A percentile compares a stretch with the other conserved stretches of the same genome.
These are phyloP conservation scores for Penicillium aurantiogriseum DNA, from an alignment of 2,329 filamentous ascomycete genomes.

Conservation along the genomic window DNA sequence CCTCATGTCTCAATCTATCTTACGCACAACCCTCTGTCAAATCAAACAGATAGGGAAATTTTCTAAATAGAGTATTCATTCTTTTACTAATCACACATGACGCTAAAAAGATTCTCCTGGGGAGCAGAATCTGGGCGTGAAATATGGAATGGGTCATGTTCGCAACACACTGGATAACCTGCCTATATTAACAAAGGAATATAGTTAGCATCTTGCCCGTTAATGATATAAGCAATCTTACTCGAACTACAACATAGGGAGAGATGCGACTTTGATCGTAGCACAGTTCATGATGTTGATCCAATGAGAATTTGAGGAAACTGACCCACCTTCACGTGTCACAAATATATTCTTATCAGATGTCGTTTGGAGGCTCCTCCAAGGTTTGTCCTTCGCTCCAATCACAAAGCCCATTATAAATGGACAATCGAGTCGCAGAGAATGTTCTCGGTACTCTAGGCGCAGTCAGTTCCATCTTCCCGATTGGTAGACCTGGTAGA, in stretches of 20 bases:
- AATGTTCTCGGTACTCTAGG: constrained; percentile 34
- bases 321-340: neutral
- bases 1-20: neutral
- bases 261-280: neutral
- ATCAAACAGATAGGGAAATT: neutral
- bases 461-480: constrained; percentile 19
- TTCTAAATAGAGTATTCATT: neutral
- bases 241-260: neutral
- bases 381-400: neutral
- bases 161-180: neutral
- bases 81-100: neutral
- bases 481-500: neutral
- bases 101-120: neutral
- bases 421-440: constrained; percentile 30
- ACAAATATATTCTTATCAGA: neutral
- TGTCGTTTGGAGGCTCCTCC: neutral
- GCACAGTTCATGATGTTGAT: neutral
- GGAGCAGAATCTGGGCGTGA: neutral
- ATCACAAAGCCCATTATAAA: neutral
- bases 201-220: neutral
- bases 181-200: neutral
- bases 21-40: neutral
- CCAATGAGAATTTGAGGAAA: neutral
- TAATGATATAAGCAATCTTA: neutral
- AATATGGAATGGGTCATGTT: neutral